phyloP scores from a whole-genome alignment of 192 early-diverging fungal species.

The Coemansia sp. region DNA sequence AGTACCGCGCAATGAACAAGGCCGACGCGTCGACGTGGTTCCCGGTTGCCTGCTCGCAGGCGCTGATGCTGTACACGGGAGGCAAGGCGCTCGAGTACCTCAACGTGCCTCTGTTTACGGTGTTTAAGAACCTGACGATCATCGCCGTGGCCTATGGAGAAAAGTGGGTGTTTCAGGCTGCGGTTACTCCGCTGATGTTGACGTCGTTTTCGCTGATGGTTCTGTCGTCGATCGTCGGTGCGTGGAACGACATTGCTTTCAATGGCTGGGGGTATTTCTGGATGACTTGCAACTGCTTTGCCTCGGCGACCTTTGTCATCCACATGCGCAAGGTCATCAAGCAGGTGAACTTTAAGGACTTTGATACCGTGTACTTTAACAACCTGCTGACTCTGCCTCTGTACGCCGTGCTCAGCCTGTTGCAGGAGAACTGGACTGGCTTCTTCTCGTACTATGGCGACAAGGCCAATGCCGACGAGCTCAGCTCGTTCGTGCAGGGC shows the following conservation, averaged over 20 bases:
- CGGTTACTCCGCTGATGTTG: slow-evolving; percentile 78
- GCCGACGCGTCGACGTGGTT: slow-evolving; percentile 75
- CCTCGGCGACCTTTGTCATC: slow-evolving; percentile 83
- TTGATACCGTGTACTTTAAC: slow-evolving; percentile 98
- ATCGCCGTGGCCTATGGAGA: slow-evolving; percentile 95
- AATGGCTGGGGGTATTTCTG: slow-evolving; percentile 69
- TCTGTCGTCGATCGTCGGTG: slow-evolving; percentile 81
- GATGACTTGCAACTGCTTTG: slow-evolving; percentile 92
- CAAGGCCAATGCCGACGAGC: slow-evolving; percentile 54
- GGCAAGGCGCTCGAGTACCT: slow-evolving; percentile 91
- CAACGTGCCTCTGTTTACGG: slow-evolving; percentile 90
- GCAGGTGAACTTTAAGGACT: slow-evolving; percentile 91
- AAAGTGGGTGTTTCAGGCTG: slow-evolving; percentile 74
- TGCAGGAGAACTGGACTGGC: slow-evolving; percentile 66
- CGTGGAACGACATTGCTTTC: slow-evolving; percentile 67
- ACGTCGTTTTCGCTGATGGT: slow-evolving; percentile 83
- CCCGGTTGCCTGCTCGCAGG: slow-evolving; percentile 77
- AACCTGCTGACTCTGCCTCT: slow-evolving; percentile 86
- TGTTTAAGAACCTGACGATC: slow-evolving; percentile 99
- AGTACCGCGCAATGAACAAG: slow-evolving; percentile 63
- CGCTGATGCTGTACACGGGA: slow-evolving; percentile 96
- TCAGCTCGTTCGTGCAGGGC: slow-evolving; percentile 62
- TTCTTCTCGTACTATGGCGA: slow-evolving; percentile 45
- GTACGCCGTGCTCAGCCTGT: slow-evolving; percentile 61
- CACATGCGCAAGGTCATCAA: slow-evolving; percentile 89